Conservation (phyloP, 495 filamentous ascomycete species). For the Rhypophila decipiens region DNA sequence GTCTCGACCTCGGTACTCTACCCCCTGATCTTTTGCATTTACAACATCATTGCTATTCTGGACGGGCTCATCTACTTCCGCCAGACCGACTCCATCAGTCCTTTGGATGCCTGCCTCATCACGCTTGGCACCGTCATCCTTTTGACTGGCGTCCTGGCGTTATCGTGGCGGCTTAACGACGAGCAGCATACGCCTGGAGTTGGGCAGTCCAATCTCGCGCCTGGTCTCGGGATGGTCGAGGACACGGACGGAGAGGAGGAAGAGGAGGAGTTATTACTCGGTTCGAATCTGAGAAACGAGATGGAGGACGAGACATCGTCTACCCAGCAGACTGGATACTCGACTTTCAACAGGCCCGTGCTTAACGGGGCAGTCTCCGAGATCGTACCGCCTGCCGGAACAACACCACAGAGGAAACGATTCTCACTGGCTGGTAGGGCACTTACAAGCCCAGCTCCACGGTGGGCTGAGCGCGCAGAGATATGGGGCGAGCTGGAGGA, state of each 20-base stretch:
- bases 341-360: constrained; percentile 35
- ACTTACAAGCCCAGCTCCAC: constrained; percentile 21
- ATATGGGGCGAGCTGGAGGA: constrained; percentile 65
- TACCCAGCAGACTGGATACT: constrained; percentile 25
- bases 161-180: constrained; percentile 88
- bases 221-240: constrained; percentile 63
- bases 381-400: background rate
- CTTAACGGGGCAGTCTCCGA: constrained; percentile 5
- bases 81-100: constrained; percentile 71
- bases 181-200: constrained; percentile 55
- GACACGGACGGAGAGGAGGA: constrained; percentile 55
- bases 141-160: constrained; percentile 77
- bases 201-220: constrained; percentile 56
- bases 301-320: constrained; percentile 25
- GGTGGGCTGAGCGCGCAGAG: constrained; percentile 53
- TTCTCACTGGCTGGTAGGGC: constrained; percentile 22
- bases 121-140: constrained; percentile 81
- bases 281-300: constrained; percentile 34
- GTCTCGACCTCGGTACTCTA: constrained; percentile 96
- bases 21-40: constrained; percentile 97
- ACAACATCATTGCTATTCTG: constrained; percentile 97
- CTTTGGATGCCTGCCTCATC: constrained; percentile 75
- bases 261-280: constrained; percentile 30
- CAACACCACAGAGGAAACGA: constrained; percentile 12
- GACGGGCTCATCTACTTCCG: constrained; percentile 97